Conservation (phyloP, 208 protist species). For the Trypanosoma avium region DNA sequence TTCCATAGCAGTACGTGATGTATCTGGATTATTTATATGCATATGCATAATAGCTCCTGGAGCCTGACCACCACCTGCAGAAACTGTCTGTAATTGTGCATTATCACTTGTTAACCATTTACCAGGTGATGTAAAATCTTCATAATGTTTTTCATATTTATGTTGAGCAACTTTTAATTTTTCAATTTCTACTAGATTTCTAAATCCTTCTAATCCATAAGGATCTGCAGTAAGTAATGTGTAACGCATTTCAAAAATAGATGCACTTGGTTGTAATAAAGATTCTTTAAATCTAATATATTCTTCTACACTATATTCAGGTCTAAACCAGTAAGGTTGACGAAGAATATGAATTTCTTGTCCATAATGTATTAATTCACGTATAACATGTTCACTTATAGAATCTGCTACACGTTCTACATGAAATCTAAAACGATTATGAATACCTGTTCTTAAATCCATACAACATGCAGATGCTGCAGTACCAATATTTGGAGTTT, state of each 20-base stretch:
- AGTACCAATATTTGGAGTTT: slow-evolving; percentile 81
- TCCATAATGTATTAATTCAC: slow-evolving; percentile 81
- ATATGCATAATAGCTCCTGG: slow-evolving; percentile 70
- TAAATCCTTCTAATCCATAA: slow-evolving; percentile 62
- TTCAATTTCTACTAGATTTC: slow-evolving; percentile 86
- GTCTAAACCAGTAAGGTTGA: slow-evolving; percentile 84
- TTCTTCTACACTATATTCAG: slow-evolving; percentile 91
- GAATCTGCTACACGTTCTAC: slow-evolving; percentile 88
- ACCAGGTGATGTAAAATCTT: slow-evolving; percentile 79
- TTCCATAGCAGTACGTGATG: slow-evolving; percentile 58
- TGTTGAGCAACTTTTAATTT: slow-evolving; percentile 88
- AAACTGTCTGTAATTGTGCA: slow-evolving; percentile 72
- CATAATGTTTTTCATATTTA: slow-evolving; percentile 89
- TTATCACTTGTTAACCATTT: slow-evolving; percentile 83
- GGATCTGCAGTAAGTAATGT: slow-evolving; percentile 57
- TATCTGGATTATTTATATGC: slow-evolving; percentile 46
- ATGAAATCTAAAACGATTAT: slow-evolving; percentile 90
- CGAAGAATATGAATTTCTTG: slow-evolving; percentile 84
- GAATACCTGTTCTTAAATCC: slow-evolving; percentile 87
- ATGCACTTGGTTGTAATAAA: slow-evolving; percentile 82
- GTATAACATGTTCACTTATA: slow-evolving; percentile 81
- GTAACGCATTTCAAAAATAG: slow-evolving; percentile 86
- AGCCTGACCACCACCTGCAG: slow-evolving; percentile 61
- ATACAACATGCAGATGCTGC: slow-evolving; percentile 81
- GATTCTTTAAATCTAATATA: slow-evolving; percentile 90